These are phyloP conservation scores for Cordyceps cicadae DNA, from an alignment of 2,329 filamentous ascomycete genomes.

Conservation along the genomic window DNA sequence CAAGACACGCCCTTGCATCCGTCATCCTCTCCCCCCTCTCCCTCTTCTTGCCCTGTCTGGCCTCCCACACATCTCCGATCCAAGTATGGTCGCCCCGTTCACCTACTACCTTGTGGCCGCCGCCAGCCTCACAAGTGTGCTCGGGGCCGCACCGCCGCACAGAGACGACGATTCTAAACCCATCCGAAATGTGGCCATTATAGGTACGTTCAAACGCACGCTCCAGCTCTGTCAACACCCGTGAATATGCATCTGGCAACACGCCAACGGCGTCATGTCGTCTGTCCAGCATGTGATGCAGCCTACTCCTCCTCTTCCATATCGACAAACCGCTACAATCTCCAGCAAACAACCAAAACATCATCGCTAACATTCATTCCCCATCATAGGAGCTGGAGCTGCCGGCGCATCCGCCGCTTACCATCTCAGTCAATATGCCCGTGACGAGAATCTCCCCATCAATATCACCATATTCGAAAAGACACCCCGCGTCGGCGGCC, in stretches of 20 bases:
- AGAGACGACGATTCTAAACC: conserved; percentile 8
- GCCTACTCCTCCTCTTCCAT: conserved; percentile 1
- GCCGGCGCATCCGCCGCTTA: conserved; percentile 83
- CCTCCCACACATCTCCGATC: neutral
- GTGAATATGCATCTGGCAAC: neutral
- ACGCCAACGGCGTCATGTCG: neutral
- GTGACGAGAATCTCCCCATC: conserved; percentile 48
- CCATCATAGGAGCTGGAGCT: conserved; percentile 67
- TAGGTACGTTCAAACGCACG: conserved; percentile 21
- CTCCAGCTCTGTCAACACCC: too few species aligned
- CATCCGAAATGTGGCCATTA: conserved; percentile 29
- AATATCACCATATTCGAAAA: conserved; percentile 88
- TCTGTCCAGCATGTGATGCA: conserved; percentile 1
- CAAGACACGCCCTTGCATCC: neutral
- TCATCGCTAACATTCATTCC: neutral
- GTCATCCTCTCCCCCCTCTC: neutral
- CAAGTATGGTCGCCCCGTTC: neutral
- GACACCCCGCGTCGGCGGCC: conserved; percentile 68
- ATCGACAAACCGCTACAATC: neutral
- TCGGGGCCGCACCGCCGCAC: conserved; percentile 6
- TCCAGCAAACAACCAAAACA: neutral
- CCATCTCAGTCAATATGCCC: conserved; percentile 64
- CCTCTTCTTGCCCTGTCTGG: neutral
- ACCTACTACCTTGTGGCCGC: neutral
- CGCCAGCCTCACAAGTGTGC: conserved; percentile 14